phyloP scores from a whole-genome alignment of 2,329 filamentous ascomycete species.

The Exophiala xenobiotica region DNA sequence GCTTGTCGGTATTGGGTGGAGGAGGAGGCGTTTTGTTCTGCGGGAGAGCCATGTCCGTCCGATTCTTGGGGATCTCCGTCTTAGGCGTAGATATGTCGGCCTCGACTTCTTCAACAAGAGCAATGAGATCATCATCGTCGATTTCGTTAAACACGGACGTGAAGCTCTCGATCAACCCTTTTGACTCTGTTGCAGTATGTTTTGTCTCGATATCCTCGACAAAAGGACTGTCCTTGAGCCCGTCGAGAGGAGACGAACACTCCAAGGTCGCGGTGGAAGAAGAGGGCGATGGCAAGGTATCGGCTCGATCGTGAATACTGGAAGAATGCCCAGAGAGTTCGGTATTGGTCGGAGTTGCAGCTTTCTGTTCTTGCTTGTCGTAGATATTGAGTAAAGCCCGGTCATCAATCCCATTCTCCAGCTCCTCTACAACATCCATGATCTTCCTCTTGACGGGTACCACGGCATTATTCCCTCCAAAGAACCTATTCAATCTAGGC shows the following conservation, averaged over 20 bases:
- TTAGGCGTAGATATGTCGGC: constrained; percentile 1
- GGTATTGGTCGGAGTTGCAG: background rate
- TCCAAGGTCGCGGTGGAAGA: background rate
- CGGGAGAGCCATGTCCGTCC: too few species aligned
- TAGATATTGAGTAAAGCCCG: constrained; percentile 21
- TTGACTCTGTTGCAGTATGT: background rate
- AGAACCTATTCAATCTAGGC: constrained; percentile 28
- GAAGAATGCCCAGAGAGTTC: too few species aligned
- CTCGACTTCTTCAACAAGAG: constrained; percentile 16
- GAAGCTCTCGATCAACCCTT: constrained; percentile 19
- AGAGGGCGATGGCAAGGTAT: too few species aligned
- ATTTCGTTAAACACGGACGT: constrained; percentile 22
- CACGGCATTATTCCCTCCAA: constrained; percentile 13
- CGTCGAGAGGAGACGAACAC: background rate
- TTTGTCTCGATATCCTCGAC: too few species aligned
- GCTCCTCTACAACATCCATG: constrained; percentile 14
- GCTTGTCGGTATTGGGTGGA: background rate
- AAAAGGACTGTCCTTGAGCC: too few species aligned
- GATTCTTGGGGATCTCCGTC: background rate
- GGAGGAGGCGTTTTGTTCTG: too few species aligned
- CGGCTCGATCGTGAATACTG: too few species aligned
- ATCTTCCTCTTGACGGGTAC: background rate
- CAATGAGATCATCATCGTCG: constrained; percentile 22
- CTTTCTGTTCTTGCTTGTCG: constrained; percentile 9
- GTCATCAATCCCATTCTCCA: constrained; percentile 24